These are phyloP conservation scores for Gomphus bonarii DNA, from an alignment of 1,284 basidiomycete genomes.

Conservation along the genomic window DNA sequence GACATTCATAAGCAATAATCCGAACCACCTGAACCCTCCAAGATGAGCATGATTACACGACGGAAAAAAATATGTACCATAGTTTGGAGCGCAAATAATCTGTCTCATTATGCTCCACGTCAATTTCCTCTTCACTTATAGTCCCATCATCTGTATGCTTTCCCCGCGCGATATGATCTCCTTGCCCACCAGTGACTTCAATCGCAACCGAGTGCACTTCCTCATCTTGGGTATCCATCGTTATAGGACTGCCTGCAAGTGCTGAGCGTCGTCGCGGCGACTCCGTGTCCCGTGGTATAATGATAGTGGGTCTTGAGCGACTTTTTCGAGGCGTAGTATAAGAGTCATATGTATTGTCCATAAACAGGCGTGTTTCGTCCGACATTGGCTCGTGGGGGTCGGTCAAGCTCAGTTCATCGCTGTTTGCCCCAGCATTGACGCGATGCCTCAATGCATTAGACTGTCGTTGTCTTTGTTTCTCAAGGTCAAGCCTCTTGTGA, in stretches of 20 bases:
- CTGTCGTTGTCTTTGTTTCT: constrained; percentile 1
- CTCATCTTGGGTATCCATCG: not conserved
- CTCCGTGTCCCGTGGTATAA: not conserved
- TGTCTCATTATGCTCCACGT: constrained; percentile 28
- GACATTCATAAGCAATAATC: constrained; percentile 81
- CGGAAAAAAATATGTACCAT: constrained; percentile 38
- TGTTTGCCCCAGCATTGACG: constrained; percentile 6
- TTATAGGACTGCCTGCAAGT: not conserved
- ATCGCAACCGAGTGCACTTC: not conserved
- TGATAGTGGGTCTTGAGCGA: not conserved
- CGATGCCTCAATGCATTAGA: constrained; percentile 14
- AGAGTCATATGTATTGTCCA: not conserved
- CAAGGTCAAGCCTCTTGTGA: constrained; percentile 57
- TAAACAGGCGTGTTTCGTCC: constrained; percentile 4
- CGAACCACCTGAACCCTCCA: constrained; percentile 67
- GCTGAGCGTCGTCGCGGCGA: constrained; percentile 1
- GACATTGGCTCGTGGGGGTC: not conserved
- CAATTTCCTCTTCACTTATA: not conserved
- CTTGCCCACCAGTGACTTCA: not conserved
- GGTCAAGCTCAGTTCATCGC: constrained; percentile 4
- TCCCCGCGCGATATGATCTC: not conserved
- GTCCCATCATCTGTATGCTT: not conserved
- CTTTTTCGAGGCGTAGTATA: not conserved
- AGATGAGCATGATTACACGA: constrained; percentile 14
- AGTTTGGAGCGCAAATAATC: constrained; percentile 76